Evolutionary conservation across 148 eudicot species (phyloP).

Genomic region (Fagopyrum esculentum): DNA sequence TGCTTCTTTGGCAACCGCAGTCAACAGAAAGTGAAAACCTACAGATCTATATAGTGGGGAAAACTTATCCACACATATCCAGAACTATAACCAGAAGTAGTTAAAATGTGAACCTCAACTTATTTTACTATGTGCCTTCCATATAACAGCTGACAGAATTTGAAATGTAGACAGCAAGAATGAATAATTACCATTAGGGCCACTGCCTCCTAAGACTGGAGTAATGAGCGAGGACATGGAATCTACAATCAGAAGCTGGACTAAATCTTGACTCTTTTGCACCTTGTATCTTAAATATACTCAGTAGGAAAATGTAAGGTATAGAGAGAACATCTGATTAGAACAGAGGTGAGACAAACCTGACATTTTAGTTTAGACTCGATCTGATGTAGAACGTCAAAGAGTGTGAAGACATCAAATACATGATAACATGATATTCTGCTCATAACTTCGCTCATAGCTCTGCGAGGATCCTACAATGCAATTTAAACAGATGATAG

Average conservation of each 20-base stretch:
- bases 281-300: constrained; percentile 11
- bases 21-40: not conserved
- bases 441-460: constrained; percentile 43
- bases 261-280: constrained; percentile 31
- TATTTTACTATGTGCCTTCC: not conserved
- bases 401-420: constrained; percentile 60
- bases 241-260: constrained; percentile 63
- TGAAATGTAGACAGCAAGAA: not conserved
- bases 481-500: constrained; percentile 13
- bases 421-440: constrained; percentile 51
- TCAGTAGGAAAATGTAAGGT: not conserved
- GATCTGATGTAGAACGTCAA: constrained; percentile 60
- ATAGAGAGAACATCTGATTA: not conserved
- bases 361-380: constrained; percentile 44
- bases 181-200: constrained; percentile 47
- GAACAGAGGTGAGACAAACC: constrained; percentile 30
- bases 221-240: constrained; percentile 78
- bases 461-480: constrained; percentile 31
- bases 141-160: not conserved
- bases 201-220: constrained; percentile 69
- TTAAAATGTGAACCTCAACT: constrained; percentile 7
- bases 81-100: not conserved
- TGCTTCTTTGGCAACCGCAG: not conserved
- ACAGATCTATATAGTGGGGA: not conserved
- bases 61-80: not conserved